Percentiles rank a stretch among this genome's conserved stretches.
Conservation (phyloP, 805 yeast genomes). For the Teunomyces funiuensis region DNA sequence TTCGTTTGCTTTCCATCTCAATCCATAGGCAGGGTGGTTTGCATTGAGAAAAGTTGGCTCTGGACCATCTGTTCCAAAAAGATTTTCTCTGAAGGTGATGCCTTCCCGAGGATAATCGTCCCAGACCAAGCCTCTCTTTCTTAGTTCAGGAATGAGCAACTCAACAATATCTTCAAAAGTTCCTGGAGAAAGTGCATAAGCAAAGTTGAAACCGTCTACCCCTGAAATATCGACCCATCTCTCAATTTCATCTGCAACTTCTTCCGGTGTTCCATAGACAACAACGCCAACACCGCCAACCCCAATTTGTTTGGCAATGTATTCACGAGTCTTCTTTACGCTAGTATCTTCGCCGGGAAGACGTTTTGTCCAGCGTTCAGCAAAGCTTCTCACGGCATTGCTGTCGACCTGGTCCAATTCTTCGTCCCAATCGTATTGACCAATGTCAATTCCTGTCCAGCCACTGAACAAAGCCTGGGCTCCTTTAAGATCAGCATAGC, state of each 20-base stretch:
- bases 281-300: slow-evolving; percentile 8
- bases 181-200: slow-evolving; percentile 5
- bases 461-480: slow-evolving; percentile 8
- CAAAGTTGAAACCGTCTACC: slow-evolving; percentile 7
- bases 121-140: slow-evolving; percentile 4
- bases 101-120: slow-evolving; percentile 6
- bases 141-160: slow-evolving; percentile 2
- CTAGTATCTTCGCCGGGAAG: slow-evolving; percentile 5
- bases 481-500: slow-evolving; percentile 5
- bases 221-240: slow-evolving; percentile 5
- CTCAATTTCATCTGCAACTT: slow-evolving; percentile 7
- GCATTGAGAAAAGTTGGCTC: slow-evolving; percentile 1
- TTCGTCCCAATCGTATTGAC: slow-evolving; percentile 3
- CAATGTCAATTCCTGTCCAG: slow-evolving; percentile 8
- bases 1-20: slow-evolving; percentile 26
- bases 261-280: slow-evolving; percentile 5
- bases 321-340: slow-evolving; percentile 6
- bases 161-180: slow-evolving; percentile 8
- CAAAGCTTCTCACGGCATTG: slow-evolving; percentile 6
- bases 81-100: slow-evolving; percentile 17
- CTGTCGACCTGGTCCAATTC: slow-evolving; percentile 5
- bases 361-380: slow-evolving; percentile 4
- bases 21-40: slow-evolving; percentile 17
- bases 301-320: slow-evolving; percentile 4
- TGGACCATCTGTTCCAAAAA: slow-evolving; percentile 25